phyloP scores from a whole-genome alignment of 306 rosid genomes.

The Pueraria montana region DNA sequence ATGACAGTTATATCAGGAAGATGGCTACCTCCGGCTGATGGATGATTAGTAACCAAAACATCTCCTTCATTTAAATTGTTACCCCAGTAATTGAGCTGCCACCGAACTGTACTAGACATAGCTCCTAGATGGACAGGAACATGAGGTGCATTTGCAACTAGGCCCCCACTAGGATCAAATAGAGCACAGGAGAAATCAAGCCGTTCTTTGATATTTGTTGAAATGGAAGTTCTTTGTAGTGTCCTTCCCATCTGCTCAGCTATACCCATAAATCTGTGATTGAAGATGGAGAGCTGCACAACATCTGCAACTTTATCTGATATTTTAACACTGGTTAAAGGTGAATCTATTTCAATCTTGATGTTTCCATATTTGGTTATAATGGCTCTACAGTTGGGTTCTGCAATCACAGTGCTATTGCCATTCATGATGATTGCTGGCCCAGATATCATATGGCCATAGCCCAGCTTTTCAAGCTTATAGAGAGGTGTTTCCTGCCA shows the following conservation, averaged over 20 bases:
- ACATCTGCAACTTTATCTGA: conserved; percentile 84
- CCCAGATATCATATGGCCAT: conserved; percentile 70
- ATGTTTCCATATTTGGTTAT: conserved; percentile 84
- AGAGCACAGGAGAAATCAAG: conserved; percentile 98
- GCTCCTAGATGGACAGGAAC: conserved; percentile 96
- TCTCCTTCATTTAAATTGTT: conserved; percentile 86
- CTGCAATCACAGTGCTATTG: conserved; percentile 91
- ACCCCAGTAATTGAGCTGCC: conserved; percentile 89
- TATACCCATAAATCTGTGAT: conserved; percentile 97
- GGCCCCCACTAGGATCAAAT: conserved; percentile 93
- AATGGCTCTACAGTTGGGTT: conserved; percentile 82
- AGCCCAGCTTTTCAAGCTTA: conserved; percentile 85
- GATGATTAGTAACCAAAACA: conserved; percentile 94
- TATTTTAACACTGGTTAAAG: conserved; percentile 56
- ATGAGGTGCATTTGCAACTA: conserved; percentile 98
- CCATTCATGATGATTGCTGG: conserved; percentile 96
- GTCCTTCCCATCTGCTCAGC: conserved; percentile 99
- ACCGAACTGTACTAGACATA: conserved; percentile 91
- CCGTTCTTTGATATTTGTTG: conserved; percentile 94
- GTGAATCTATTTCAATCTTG: conserved; percentile 79
- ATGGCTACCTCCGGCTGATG: conserved; percentile 98
- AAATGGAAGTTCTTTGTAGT: conserved; percentile 94
- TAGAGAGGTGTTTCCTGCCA: conserved; percentile 87
- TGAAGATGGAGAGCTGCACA: conserved; percentile 93
- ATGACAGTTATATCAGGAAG: conserved; percentile 95